A percentile compares a stretch with the other conserved stretches of the same genome.
Evolutionary conservation across 257 asterid genomes (phyloP).

Genomic region (Lavandula angustifolia): DNA sequence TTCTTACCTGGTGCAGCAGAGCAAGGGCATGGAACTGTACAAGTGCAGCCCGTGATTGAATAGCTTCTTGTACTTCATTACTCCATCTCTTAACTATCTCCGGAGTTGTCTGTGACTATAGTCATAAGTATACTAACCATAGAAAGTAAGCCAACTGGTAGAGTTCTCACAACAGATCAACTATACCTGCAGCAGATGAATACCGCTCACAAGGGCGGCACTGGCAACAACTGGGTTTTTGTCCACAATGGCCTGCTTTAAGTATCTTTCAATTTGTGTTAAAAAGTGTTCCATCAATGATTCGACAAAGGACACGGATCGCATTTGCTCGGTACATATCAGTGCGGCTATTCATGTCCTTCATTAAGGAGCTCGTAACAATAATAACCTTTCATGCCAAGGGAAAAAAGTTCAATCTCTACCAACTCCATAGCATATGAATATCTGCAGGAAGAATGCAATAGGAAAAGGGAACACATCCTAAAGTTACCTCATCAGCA

Average conservation of each 20-base stretch:
- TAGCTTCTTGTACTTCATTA: conserved; percentile 97
- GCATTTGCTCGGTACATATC: conserved; percentile 98
- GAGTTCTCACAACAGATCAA: conserved; percentile 16
- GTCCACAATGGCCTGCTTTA: conserved; percentile 96
- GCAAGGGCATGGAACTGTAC: conserved; percentile 95
- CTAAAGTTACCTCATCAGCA: conserved; percentile 73
- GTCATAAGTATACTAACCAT: conserved; percentile 18
- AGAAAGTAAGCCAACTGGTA: conserved; percentile 20
- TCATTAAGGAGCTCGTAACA: conserved; percentile 98
- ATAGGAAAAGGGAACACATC: conserved; percentile 14
- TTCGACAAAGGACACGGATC: conserved; percentile 90
- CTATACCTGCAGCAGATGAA: conserved; percentile 84
- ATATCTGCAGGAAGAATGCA: conserved; percentile 1
- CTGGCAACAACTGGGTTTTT: conserved; percentile 95
- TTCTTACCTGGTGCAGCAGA: conserved; percentile 81
- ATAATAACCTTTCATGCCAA: conserved; percentile 73
- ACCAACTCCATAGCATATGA: conserved; percentile 28
- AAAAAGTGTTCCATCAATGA: conserved; percentile 88
- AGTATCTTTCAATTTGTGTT: conserved; percentile 92
- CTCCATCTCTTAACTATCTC: conserved; percentile 97
- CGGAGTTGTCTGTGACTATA: conserved; percentile 66
- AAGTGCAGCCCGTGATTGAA: conserved; percentile 91
- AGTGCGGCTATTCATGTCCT: conserved; percentile 97
- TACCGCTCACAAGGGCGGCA: conserved; percentile 96
- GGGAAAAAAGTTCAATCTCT: conserved; percentile 32